Conservation (phyloP, 2,329 filamentous ascomycete species). For the Paecilomyces fulvus region DNA sequence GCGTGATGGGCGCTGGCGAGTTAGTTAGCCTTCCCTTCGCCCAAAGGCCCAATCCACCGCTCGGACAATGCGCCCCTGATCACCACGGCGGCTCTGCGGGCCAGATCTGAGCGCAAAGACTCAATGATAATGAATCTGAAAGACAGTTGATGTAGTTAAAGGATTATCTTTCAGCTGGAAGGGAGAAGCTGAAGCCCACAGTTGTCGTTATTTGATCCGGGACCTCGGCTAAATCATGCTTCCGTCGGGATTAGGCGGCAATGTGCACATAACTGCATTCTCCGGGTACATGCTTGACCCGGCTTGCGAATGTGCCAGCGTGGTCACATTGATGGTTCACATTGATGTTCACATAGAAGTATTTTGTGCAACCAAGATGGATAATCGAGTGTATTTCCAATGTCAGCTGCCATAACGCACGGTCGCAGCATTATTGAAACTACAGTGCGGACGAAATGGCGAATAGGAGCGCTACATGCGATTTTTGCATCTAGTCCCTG, state of each 20-base stretch:
- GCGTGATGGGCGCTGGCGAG: neutral
- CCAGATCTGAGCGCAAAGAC: neutral
- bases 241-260: neutral
- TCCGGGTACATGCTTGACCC: neutral
- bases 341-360: neutral
- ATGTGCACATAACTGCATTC: neutral
- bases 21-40: neutral
- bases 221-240: neutral
- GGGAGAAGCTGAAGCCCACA: neutral
- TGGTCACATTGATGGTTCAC: neutral
- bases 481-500: no score
- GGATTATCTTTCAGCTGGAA: neutral
- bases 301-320: neutral
- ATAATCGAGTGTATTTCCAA: neutral
- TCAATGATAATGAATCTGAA: neutral
- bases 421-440: neutral
- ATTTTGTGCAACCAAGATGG: neutral
- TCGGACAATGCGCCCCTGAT: neutral
- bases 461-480: neutral
- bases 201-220: neutral
- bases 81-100: neutral
- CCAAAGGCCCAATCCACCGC: neutral
- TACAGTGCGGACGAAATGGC: neutral
- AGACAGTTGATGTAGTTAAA: neutral
- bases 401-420: neutral